Evolutionary conservation across 805 yeast species (phyloP).

Genomic region (Spathaspora boniae): DNA sequence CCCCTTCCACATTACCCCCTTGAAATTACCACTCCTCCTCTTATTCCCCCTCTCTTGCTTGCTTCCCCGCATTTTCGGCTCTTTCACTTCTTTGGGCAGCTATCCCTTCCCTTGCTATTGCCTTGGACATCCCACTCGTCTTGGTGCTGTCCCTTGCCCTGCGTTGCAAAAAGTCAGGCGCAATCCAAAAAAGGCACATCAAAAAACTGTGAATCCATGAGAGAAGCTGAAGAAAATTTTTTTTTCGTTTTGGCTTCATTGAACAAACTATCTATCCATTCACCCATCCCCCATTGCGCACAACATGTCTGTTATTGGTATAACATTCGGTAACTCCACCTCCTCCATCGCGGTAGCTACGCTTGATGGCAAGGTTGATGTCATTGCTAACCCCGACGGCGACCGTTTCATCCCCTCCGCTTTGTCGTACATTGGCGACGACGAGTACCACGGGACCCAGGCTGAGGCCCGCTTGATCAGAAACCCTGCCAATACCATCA

Average conservation of each 20-base stretch:
- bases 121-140: no score
- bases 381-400: slow-evolving; percentile 98
- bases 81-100: no score
- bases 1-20: no score
- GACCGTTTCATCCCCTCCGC: slow-evolving; percentile 95
- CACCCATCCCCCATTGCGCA: neutral
- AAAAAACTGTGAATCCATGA: no score
- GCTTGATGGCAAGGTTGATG: slow-evolving; percentile 88
- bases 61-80: no score
- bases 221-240: no score
- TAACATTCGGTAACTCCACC: slow-evolving; percentile 94
- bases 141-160: no score
- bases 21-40: no score
- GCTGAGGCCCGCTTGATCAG: slow-evolving; percentile 90
- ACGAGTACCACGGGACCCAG: slow-evolving; percentile 97
- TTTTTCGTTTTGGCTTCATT: neutral
- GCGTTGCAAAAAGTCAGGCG: no score
- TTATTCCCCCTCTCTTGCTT: no score
- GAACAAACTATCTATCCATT: neutral
- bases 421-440: slow-evolving; percentile 86
- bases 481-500: slow-evolving; percentile 81
- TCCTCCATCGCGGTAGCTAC: slow-evolving; percentile 89
- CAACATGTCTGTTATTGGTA: slow-evolving; percentile 69
- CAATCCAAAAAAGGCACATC: no score
- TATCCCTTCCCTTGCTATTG: no score